Conservation (phyloP, 768 basidiomycete genomes). For the Phanerochaete carnosa region DNA sequence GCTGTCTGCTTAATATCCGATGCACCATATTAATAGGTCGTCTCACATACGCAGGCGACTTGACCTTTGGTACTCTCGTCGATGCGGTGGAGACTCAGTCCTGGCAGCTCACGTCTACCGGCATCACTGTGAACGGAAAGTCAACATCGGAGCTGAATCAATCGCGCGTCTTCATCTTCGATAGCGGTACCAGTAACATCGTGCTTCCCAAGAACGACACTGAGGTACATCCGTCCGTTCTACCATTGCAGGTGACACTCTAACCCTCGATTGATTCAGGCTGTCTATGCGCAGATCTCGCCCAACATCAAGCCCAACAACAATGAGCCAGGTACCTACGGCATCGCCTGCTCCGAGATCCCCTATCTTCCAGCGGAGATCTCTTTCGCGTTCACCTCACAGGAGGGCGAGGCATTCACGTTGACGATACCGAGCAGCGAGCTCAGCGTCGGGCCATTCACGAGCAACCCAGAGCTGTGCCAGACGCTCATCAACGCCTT, state of each 20-base stretch:
- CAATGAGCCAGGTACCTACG: slow-evolving; percentile 53
- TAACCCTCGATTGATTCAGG: slow-evolving; percentile 25
- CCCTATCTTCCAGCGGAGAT: slow-evolving; percentile 46
- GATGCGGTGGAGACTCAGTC: slow-evolving; percentile 15
- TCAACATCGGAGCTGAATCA: slow-evolving; percentile 40
- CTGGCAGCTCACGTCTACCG: slow-evolving; percentile 45
- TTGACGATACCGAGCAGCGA: slow-evolving; percentile 56
- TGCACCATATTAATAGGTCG: background rate
- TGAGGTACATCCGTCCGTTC: slow-evolving; percentile 30
- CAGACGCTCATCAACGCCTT: slow-evolving; percentile 59
- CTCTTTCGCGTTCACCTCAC: slow-evolving; percentile 52
- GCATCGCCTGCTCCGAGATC: slow-evolving; percentile 47
- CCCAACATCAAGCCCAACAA: slow-evolving; percentile 49
- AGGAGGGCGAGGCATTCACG: slow-evolving; percentile 46
- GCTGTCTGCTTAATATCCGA: background rate
- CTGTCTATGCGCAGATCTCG: slow-evolving; percentile 57
- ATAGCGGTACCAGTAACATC: slow-evolving; percentile 56
- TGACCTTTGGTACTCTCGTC: slow-evolving; percentile 13
- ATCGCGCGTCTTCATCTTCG: slow-evolving; percentile 47
- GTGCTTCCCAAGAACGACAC: slow-evolving; percentile 47
- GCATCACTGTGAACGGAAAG: slow-evolving; percentile 50
- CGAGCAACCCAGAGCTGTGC: slow-evolving; percentile 44
- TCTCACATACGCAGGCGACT: background rate
- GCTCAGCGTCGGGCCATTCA: slow-evolving; percentile 55
- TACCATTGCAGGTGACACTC: background rate